These are phyloP conservation scores for Boehmeria nivea DNA, from an alignment of 306 rosid genomes.

Conservation along the genomic window DNA sequence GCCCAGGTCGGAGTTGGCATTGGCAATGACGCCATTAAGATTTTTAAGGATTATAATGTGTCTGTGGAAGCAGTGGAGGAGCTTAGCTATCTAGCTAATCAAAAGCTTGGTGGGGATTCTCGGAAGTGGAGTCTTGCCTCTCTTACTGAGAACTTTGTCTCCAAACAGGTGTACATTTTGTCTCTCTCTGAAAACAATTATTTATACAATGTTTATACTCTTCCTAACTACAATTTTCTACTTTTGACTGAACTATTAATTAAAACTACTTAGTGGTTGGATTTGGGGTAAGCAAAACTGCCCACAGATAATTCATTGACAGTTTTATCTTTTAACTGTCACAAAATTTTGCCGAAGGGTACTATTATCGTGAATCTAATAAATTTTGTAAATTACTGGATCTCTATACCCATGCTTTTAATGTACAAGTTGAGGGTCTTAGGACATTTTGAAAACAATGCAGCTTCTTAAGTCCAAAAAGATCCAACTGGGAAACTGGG, in stretches of 20 bases:
- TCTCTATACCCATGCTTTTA: background rate
- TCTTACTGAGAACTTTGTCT: conserved; percentile 56
- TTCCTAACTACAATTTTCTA: background rate
- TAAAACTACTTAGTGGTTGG: background rate
- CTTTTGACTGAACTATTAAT: background rate
- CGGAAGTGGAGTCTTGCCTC: conserved; percentile 62
- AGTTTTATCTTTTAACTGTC: background rate
- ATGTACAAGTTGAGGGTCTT: background rate
- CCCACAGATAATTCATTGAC: background rate
- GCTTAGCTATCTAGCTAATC: conserved; percentile 59
- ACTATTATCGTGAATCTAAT: background rate
- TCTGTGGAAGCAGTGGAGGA: conserved; percentile 62
- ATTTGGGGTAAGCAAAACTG: background rate
- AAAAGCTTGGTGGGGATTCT: conserved; percentile 52
- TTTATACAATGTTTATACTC: conserved; percentile 7
- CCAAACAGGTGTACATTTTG: conserved; percentile 52
- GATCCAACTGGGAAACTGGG: conserved; percentile 83
- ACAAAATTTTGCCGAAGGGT: background rate
- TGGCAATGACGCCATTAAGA: conserved; percentile 56
- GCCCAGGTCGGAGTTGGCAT: conserved; percentile 83
- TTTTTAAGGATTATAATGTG: conserved; percentile 62
- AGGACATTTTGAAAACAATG: conserved; percentile 2
- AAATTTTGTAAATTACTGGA: too few species aligned
- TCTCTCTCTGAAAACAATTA: conserved; percentile 8
- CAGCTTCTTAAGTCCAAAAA: conserved; percentile 69